Conservation (phyloP, 257 asterid species). For the Capsicum pubescens region DNA sequence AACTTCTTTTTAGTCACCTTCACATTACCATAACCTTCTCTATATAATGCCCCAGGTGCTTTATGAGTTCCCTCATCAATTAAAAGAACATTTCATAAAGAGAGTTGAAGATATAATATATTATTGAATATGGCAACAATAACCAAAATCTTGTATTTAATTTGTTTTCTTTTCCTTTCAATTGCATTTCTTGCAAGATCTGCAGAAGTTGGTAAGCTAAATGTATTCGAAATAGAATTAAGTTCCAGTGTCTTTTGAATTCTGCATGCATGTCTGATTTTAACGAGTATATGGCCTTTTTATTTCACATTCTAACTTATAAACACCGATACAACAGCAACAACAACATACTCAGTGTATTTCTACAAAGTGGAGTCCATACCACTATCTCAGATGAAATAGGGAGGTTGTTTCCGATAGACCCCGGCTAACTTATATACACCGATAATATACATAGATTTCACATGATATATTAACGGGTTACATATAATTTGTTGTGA, state of each 20-base stretch:
- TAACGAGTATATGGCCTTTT: no score
- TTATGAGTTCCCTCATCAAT: background rate
- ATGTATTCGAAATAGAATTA: background rate
- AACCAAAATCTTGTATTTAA: background rate
- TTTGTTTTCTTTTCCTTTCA: background rate
- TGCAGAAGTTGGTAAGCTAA: conserved; percentile 54
- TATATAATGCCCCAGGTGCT: background rate
- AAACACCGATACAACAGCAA: no score
- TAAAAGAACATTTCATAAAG: background rate
- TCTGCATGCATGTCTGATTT: background rate
- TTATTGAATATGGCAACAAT: background rate
- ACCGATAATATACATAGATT: no score
- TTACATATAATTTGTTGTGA: background rate
- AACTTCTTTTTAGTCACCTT: background rate
- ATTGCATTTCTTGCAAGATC: conserved; percentile 39
- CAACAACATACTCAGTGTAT: no score
- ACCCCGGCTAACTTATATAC: no score
- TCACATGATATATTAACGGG: no score
- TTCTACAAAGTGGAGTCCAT: no score
- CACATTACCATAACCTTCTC: background rate
- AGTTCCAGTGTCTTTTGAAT: no score
- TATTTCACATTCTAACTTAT: no score
- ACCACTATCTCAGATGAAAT: no score
- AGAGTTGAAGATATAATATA: background rate
- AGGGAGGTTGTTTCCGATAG: no score